Evolutionary conservation across 768 basidiomycete genomes (phyloP).

Genomic region (Lentinula detonsa): DNA sequence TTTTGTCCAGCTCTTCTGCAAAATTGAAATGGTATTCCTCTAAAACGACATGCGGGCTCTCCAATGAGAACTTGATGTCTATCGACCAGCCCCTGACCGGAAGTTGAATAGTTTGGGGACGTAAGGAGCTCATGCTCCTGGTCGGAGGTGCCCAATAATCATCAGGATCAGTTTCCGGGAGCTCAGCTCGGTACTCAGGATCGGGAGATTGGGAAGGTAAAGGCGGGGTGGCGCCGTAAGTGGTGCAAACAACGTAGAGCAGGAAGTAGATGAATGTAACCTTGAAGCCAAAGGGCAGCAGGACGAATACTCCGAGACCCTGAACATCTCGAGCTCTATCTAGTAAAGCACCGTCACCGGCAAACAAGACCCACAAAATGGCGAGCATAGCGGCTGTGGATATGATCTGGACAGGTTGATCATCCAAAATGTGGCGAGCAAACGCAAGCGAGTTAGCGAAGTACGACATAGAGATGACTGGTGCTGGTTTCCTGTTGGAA

Average conservation of each 20-base stretch:
- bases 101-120: background rate
- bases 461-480: background rate
- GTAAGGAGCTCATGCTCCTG: background rate
- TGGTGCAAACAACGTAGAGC: background rate
- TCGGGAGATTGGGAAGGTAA: background rate
- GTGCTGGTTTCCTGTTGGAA: too few species aligned
- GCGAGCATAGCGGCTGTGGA: background rate
- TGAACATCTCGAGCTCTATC: background rate
- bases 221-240: background rate
- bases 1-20: background rate
- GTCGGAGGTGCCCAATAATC: background rate
- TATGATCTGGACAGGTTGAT: background rate
- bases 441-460: background rate
- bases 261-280: background rate
- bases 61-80: background rate
- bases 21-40: background rate
- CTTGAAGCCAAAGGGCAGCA: background rate
- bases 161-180: background rate
- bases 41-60: background rate
- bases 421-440: background rate
- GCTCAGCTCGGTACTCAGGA: too few species aligned
- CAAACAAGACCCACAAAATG: background rate
- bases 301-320: background rate
- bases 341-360: background rate
- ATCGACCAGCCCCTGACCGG: background rate